Conservation (phyloP, 495 filamentous ascomycete species). For the Aspergillus haitiensis region DNA sequence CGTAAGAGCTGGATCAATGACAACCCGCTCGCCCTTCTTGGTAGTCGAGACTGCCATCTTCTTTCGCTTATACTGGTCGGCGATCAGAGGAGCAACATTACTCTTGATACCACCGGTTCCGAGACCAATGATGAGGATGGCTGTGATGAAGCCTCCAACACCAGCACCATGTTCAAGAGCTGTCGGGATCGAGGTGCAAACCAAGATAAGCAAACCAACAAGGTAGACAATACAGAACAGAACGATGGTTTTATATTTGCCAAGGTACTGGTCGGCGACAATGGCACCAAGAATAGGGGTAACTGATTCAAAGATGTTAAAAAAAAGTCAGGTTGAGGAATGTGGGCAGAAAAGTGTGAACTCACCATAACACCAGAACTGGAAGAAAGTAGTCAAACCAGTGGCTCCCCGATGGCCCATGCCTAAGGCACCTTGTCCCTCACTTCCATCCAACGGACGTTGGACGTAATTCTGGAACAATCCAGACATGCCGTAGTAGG, state of each 20-base stretch:
- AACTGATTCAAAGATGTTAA: constrained; percentile 28
- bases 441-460: constrained; percentile 46
- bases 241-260: constrained; percentile 69
- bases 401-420: constrained; percentile 56
- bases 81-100: constrained; percentile 60
- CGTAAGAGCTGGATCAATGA: constrained; percentile 74
- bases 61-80: constrained; percentile 71
- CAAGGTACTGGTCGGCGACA: constrained; percentile 65
- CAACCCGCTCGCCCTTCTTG: constrained; percentile 68
- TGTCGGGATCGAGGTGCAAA: constrained; percentile 49
- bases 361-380: constrained; percentile 60
- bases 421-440: constrained; percentile 57
- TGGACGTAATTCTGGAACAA: constrained; percentile 61
- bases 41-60: constrained; percentile 53
- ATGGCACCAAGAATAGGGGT: constrained; percentile 60
- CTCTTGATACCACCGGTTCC: constrained; percentile 76
- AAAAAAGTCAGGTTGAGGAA: not conserved
- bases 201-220: constrained; percentile 49
- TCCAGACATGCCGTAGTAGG: constrained; percentile 62
- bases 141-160: constrained; percentile 49
- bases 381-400: constrained; percentile 60
- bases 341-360: not conserved
- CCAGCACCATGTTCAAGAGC: constrained; percentile 48
- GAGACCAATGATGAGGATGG: constrained; percentile 49
- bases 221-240: constrained; percentile 53